phyloP scores from a whole-genome alignment of 2,329 filamentous ascomycete species.

The Akanthomyces lecanii region DNA sequence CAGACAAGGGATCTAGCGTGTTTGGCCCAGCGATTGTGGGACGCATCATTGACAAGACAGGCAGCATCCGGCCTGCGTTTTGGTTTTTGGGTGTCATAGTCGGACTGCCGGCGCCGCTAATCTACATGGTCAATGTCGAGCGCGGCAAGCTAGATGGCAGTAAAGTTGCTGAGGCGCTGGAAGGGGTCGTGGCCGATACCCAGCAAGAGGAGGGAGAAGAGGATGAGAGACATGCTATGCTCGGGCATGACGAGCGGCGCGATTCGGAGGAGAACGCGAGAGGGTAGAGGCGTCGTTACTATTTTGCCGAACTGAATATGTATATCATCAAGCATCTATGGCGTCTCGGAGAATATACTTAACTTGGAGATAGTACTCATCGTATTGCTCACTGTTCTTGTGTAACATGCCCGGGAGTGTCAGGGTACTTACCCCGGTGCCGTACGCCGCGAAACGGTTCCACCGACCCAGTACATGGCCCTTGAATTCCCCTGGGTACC shows the following conservation, averaged over 20 bases:
- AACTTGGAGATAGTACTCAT: not conserved
- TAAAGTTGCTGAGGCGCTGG: conserved; percentile 57
- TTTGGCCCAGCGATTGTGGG: conserved; percentile 95
- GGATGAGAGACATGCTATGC: conserved; percentile 27
- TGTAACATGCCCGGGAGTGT: conserved; percentile 13
- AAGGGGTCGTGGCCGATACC: conserved; percentile 41
- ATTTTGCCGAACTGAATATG: not conserved
- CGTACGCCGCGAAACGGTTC: conserved; percentile 25
- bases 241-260: conserved; percentile 25
- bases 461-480: conserved; percentile 23
- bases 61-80: conserved; percentile 81
- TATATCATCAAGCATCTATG: not conserved
- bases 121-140: conserved; percentile 81
- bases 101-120: conserved; percentile 75
- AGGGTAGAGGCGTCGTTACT: not conserved
- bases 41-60: conserved; percentile 79
- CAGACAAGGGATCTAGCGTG: conserved; percentile 90
- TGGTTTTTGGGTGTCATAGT: conserved; percentile 88
- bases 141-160: conserved; percentile 66
- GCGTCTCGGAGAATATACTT: not conserved
- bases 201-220: conserved; percentile 20
- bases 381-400: conserved; percentile 9
- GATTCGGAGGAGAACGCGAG: conserved; percentile 8
- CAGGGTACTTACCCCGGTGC: conserved; percentile 20
- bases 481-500: conserved; percentile 29